phyloP scores from a whole-genome alignment of 768 basidiomycete species.

The Mycena albidolilacea region DNA sequence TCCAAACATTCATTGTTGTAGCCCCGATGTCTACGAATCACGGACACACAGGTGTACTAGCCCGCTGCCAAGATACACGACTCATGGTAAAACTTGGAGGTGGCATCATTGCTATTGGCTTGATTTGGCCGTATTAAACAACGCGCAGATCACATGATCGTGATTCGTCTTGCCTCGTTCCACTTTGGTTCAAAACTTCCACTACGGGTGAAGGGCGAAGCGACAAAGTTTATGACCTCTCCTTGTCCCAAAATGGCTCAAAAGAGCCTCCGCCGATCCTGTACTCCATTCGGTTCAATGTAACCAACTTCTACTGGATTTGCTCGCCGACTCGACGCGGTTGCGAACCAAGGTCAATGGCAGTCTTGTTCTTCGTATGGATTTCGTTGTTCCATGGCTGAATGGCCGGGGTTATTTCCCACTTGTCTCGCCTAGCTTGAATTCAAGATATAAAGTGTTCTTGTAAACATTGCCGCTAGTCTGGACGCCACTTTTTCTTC shows the following conservation, averaged over 20 bases:
- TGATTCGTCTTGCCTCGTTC: neutral
- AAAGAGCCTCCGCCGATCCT: neutral
- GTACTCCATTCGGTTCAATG: slow-evolving; percentile 2
- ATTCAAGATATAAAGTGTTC: slow-evolving; percentile 2
- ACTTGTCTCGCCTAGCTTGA: neutral
- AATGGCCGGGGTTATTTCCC: neutral
- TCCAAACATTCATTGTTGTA: no score
- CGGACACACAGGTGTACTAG: no score
- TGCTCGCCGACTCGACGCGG: neutral
- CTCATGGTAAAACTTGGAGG: no score
- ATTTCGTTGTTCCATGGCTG: neutral
- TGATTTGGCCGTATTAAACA: neutral
- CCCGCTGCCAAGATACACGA: no score
- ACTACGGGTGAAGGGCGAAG: neutral
- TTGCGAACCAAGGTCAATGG: neutral
- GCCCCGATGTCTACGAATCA: no score
- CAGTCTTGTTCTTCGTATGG: slow-evolving; percentile 13
- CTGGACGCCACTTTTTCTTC: slow-evolving; percentile 1
- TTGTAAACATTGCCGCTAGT: neutral
- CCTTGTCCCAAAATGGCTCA: neutral
- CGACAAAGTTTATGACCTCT: neutral
- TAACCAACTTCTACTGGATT: neutral
- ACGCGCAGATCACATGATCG: neutral
- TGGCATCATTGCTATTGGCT: no score
- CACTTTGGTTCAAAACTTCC: no score